Percentiles rank a stretch among this genome's conserved stretches.
Conservation (phyloP, 1,139 yeast species). For the Magnusiomyces sp. region DNA sequence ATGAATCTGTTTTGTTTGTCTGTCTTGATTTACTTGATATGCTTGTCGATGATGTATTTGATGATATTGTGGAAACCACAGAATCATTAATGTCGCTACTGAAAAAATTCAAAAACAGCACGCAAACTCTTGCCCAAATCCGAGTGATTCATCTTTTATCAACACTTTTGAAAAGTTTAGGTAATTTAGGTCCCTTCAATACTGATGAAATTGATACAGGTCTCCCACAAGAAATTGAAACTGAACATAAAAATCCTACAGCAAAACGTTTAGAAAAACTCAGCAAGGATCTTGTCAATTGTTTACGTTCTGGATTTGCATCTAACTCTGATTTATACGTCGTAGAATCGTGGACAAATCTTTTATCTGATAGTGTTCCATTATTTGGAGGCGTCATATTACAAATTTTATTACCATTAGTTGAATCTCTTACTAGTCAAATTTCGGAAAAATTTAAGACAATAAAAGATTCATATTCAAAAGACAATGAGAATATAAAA, state of each 20-base stretch:
- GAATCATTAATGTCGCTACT: conserved; percentile 12
- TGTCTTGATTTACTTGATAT: conserved; percentile 10
- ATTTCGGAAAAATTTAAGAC: conserved; percentile 34
- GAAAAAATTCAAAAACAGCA: conserved; percentile 11
- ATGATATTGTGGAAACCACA: conserved; percentile 13
- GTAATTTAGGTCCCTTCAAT: neutral
- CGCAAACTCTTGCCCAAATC: conserved; percentile 14
- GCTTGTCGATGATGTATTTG: conserved; percentile 9
- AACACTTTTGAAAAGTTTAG: conserved; percentile 10
- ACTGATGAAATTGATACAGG: neutral
- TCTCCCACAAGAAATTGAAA: neutral
- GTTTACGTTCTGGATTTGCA: conserved; percentile 35
- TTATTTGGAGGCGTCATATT: conserved; percentile 45
- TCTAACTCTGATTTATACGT: conserved; percentile 32
- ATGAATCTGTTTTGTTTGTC: conserved; percentile 7
- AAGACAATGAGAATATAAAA: conserved; percentile 11
- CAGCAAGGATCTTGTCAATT: conserved; percentile 20
- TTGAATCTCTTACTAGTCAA: conserved; percentile 44
- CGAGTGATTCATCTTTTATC: conserved; percentile 15
- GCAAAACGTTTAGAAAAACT: conserved; percentile 9
- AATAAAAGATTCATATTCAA: conserved; percentile 19
- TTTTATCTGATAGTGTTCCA: conserved; percentile 40
- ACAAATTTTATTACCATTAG: conserved; percentile 42
- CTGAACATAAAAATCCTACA: conserved; percentile 7
- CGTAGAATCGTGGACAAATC: conserved; percentile 41